Conservation (phyloP, 2,329 filamentous ascomycete species). For the Fusarium multiceps region DNA sequence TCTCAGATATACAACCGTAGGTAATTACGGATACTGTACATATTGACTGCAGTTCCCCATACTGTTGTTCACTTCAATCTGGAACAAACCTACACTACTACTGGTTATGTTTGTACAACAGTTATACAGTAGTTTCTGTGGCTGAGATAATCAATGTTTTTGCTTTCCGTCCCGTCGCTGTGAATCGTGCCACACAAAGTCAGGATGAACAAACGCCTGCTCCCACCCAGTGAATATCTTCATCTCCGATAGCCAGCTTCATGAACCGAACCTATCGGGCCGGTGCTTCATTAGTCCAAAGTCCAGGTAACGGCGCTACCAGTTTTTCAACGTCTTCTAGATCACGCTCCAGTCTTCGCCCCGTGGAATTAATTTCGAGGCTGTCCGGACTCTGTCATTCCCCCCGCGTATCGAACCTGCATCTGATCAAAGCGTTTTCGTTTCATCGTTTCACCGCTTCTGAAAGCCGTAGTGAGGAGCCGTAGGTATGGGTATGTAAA, state of each 20-base stretch:
- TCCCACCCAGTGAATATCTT: background rate
- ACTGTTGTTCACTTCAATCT: background rate
- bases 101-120: slow-evolving; percentile 1
- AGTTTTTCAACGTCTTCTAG: background rate
- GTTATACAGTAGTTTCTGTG: background rate
- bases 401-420: slow-evolving; percentile 1
- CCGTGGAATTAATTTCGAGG: slow-evolving; percentile 11
- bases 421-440: slow-evolving; percentile 28
- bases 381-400: background rate
- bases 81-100: background rate
- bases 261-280: slow-evolving; percentile 7
- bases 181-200: slow-evolving; percentile 3
- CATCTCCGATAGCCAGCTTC: slow-evolving; percentile 11
- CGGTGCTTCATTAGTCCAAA: background rate
- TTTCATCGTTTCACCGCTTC: slow-evolving; percentile 23
- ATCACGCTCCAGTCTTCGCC: background rate
- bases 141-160: slow-evolving; percentile 1
- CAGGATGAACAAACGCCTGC: background rate
- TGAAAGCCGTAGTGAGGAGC: background rate
- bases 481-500: background rate
- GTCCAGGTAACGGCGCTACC: background rate
- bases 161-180: background rate
- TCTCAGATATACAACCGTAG: background rate
- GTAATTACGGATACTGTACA: background rate
- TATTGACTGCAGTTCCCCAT: background rate